A percentile compares a stretch with the other conserved stretches of the same genome.
Conservation (phyloP, 768 basidiomycete genomes). For the Tulasnella sp. region DNA sequence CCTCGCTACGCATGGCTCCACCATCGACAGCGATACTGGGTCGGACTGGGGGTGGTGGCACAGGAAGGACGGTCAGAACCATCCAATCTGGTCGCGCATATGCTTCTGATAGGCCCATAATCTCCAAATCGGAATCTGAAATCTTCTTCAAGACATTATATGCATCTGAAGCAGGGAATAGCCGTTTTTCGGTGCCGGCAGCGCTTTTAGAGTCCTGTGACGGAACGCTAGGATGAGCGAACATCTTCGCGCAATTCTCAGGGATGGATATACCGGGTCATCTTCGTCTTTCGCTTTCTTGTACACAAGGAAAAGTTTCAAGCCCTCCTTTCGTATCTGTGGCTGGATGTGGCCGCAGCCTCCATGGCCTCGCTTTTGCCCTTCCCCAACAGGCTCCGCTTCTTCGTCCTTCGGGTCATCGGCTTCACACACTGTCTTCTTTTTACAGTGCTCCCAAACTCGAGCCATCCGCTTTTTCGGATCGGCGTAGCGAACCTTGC, state of each 20-base stretch:
- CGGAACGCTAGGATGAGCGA: slow-evolving; percentile 14
- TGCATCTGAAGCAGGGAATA: slow-evolving; percentile 84
- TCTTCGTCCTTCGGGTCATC: slow-evolving; percentile 76
- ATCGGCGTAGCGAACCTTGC: slow-evolving; percentile 84
- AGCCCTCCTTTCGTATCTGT: slow-evolving; percentile 85
- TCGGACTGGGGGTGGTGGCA: slow-evolving; percentile 96
- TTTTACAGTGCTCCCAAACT: slow-evolving; percentile 86
- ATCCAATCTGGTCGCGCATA: slow-evolving; percentile 99
- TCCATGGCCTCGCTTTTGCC: slow-evolving; percentile 86
- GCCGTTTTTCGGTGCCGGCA: slow-evolving; percentile 77
- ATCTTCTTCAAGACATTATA: slow-evolving; percentile 97
- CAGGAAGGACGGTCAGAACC: slow-evolving; percentile 97
- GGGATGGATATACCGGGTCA: slow-evolving; percentile 65
- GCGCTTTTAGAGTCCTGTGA: slow-evolving; percentile 71
- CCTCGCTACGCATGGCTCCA: slow-evolving; percentile 94
- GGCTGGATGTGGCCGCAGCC: slow-evolving; percentile 96
- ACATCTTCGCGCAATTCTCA: not conserved
- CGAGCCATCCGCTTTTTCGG: slow-evolving; percentile 84
- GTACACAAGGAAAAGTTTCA: slow-evolving; percentile 93
- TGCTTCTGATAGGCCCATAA: slow-evolving; percentile 91
- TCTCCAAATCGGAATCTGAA: slow-evolving; percentile 80
- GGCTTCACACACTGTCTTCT: slow-evolving; percentile 84
- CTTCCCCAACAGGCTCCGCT: slow-evolving; percentile 55
- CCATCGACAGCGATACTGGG: slow-evolving; percentile 98
- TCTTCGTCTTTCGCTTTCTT: slow-evolving; percentile 94